Evolutionary conservation across 768 basidiomycete genomes (phyloP), one percentile per base, ranked within the genome.

Genomic region (Inosperma sp.): DNA sequence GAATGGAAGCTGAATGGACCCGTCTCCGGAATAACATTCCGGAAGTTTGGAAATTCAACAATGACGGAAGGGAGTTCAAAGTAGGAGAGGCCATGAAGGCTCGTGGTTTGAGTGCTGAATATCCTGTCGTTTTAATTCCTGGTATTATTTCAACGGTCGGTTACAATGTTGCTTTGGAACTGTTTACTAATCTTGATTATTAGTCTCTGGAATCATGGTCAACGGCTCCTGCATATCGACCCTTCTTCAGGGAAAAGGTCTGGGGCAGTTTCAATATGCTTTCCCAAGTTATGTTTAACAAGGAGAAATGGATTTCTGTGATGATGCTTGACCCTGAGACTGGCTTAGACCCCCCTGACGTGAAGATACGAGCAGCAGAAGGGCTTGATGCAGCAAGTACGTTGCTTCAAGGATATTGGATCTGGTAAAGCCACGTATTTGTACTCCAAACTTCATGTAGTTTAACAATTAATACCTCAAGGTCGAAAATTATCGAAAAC

Each of bases 401-500:
- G 57, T 86, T 91, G 58, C 81, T 93, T 50, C 83, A 85, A 63
- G 93, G 94, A 1, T 99, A 93, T 64, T 98, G 93, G 94, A 82
- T 95, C 47, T 95, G 93, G 91, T 84, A 60, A 47, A 70, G 23
- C 46, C n/a, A 23, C 10, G 26, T 39, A 12, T 21, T 23, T 23
- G 13, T 13, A 23, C 34, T 10, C 13, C 6, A 14, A 10, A 22
- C 10, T 3, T 22, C n/a, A 5, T 17, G 31, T 41, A 16, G 14
- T 26, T 14, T 14, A 14, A 6, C 19, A 30, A 35, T 34, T 26
- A 10, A n/a, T 26, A 21, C 36, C 55, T 25, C 35, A 37, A 88
- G 88, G 88, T 83, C 86, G 1, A 93, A 94, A 66, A 88, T 96
- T 45, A 82, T 98, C 8, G 89, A 97, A 67, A 98, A 99, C 58